Base-by-base conservation (phyloP, 345 rosid species). In the Salix arbutifolia region DNA sequence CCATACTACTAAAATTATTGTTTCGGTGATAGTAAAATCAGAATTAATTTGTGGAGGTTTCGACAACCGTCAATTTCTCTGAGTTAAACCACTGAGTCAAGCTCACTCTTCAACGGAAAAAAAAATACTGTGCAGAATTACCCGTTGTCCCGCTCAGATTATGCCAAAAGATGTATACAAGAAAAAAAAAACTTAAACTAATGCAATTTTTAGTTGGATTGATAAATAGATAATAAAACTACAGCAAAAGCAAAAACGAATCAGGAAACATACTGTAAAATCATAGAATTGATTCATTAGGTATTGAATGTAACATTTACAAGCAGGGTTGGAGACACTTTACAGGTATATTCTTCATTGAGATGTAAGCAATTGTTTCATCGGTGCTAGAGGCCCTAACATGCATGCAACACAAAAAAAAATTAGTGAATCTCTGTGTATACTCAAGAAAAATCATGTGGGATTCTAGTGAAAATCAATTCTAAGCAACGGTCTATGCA, bases 271-370 rank as follows among this genome's bases (percentile, higher is more conserved):
- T 5, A 58, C 38, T 11, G 38, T 11, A 26, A 26, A 26, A 65
- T 28, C 4, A 69, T 1, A 64, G 73, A 37, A 40, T 19, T 75
- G 46, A 66, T 46, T 71, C 28, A 33, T 61, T 71, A 58, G 35
- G 69, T 37, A 53, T 56, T 81, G 64, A 60, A 70, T 67, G 30
- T 31, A 73, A 61, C 71, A 75, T 77, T 52, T 79, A 82, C 83
- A 77, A 50, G 67, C 68, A 7, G 72, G 26, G 75, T 40, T 38
- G 61, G 66, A 69, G 65, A 56, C 77, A 25, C 76, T 72, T 65
- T 79, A 78, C 86, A 81, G 75, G 77, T 77, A 65, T n/a, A 19
- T 18, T 26, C 74, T 60, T 28, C 71, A 81, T 6, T 67, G 67
- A 31, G 38, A 68, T 42, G 58, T 30, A 38, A 18, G 77, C 38